These are phyloP conservation scores for Penicillium janthinellum DNA, from an alignment of 2,329 filamentous ascomycete species.

Conservation along the genomic window DNA sequence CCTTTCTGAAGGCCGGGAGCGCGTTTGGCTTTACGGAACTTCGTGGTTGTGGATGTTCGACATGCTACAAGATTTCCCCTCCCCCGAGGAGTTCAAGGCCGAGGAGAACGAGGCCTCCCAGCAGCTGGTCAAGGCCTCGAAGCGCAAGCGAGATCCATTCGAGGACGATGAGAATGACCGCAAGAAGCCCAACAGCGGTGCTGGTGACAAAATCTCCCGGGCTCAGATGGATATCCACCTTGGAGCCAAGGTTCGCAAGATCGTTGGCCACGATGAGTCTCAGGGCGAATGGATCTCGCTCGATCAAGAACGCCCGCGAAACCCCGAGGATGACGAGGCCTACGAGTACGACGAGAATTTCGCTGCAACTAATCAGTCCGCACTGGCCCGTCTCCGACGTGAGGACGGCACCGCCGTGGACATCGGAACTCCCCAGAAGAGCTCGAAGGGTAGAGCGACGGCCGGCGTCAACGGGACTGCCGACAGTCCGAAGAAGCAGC, in stretches of 20 bases:
- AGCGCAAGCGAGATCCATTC: slow-evolving; percentile 47
- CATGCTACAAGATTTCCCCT: slow-evolving; percentile 67
- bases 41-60: slow-evolving; percentile 94
- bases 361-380: slow-evolving; percentile 32
- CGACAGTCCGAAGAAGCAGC: slow-evolving; percentile 29
- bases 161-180: slow-evolving; percentile 46
- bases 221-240: slow-evolving; percentile 47
- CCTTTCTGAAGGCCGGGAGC: slow-evolving; percentile 55
- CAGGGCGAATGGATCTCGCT: slow-evolving; percentile 39
- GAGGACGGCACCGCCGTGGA: slow-evolving; percentile 24
- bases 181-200: slow-evolving; percentile 54
- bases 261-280: slow-evolving; percentile 43
- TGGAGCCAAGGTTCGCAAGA: slow-evolving; percentile 53
- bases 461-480: slow-evolving; percentile 20
- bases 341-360: slow-evolving; percentile 39
- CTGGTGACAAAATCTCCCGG: slow-evolving; percentile 56
- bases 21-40: slow-evolving; percentile 85
- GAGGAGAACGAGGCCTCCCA: slow-evolving; percentile 27
- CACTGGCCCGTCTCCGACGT: slow-evolving; percentile 37
- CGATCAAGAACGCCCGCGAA: slow-evolving; percentile 31
- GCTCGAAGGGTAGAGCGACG: slow-evolving; percentile 17
- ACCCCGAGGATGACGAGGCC: slow-evolving; percentile 35
- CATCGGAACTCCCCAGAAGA: slow-evolving; percentile 26
- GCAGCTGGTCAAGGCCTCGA: slow-evolving; percentile 33
- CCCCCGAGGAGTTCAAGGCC: slow-evolving; percentile 34